Conservation (phyloP, 108 stramenopile genomes). For the Skeletonema grethae region DNA sequence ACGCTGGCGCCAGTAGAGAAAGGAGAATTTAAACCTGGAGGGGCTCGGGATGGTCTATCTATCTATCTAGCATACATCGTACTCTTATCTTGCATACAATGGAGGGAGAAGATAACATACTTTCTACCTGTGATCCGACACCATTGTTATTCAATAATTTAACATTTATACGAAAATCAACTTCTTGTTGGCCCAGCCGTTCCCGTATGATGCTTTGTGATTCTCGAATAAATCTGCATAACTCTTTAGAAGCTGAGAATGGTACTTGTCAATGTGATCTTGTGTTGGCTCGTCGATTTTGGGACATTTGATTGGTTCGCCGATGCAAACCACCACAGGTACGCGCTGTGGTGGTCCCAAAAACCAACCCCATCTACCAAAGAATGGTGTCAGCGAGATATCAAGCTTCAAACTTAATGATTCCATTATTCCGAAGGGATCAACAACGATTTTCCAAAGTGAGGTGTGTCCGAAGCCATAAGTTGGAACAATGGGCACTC, state of each 20-base stretch:
- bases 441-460: constrained; percentile 57
- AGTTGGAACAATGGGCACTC: constrained; percentile 63
- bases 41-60: no score
- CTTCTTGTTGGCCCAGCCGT: constrained; percentile 53
- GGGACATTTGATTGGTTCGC: constrained; percentile 63
- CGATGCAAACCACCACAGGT: constrained; percentile 55
- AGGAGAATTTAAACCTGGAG: no score
- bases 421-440: constrained; percentile 69
- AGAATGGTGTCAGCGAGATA: constrained; percentile 56
- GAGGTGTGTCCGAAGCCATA: constrained; percentile 73
- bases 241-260: constrained; percentile 52
- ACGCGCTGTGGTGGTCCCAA: constrained; percentile 62
- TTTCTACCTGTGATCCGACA: no score
- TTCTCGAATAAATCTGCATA: constrained; percentile 61
- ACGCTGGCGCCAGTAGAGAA: no score
- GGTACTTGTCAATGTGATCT: constrained; percentile 64
- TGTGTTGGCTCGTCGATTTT: constrained; percentile 62
- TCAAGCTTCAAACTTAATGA: constrained; percentile 40
- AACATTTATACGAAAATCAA: constrained; percentile 40
- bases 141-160: no score
- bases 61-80: no score
- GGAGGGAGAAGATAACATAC: no score
- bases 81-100: no score
- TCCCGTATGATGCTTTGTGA: constrained; percentile 69
- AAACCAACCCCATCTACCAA: constrained; percentile 70